phyloP scores from a whole-genome alignment of 768 basidiomycete species.

The Mycena sanguinolenta region DNA sequence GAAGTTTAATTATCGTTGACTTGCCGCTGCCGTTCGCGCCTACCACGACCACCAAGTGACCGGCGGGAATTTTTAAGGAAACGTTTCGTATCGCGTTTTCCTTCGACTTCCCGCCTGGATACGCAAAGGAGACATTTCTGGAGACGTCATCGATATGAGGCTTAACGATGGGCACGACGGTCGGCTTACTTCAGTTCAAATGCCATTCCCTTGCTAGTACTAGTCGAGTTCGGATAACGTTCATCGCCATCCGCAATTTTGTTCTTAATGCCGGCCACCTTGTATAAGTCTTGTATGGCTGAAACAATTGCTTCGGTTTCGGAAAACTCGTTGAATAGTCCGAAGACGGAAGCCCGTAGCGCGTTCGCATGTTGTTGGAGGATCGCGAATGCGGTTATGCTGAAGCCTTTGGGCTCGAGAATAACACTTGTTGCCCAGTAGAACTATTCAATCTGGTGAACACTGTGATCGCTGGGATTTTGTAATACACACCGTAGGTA shows the following conservation, averaged over 20 bases:
- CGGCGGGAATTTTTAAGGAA: constrained; percentile 45
- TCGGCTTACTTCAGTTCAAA: constrained; percentile 23
- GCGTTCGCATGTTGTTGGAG: constrained; percentile 41
- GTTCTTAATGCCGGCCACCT: constrained; percentile 35
- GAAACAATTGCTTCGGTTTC: constrained; percentile 9
- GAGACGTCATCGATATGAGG: background rate
- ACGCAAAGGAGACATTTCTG: constrained; percentile 55
- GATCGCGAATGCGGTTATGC: constrained; percentile 46
- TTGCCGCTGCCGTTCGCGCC: constrained; percentile 53
- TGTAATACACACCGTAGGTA: constrained; percentile 3
- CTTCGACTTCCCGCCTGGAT: constrained; percentile 40
- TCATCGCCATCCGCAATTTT: constrained; percentile 42
- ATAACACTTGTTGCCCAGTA: constrained; percentile 45
- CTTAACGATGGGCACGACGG: background rate
- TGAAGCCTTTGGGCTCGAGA: constrained; percentile 40
- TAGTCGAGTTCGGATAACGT: constrained; percentile 39
- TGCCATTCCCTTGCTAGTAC: constrained; percentile 26
- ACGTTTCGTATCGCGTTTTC: constrained; percentile 39
- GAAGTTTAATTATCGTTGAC: constrained; percentile 47
- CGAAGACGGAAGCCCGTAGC: constrained; percentile 39
- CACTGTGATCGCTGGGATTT: background rate
- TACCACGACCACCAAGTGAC: constrained; percentile 50
- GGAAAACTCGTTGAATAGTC: constrained; percentile 3
- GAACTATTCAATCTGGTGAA: constrained; percentile 21
- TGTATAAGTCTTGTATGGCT: constrained; percentile 39